Base-by-base conservation (phyloP, 2,329 filamentous ascomycete species). In the Aspergillus sp. region DNA sequence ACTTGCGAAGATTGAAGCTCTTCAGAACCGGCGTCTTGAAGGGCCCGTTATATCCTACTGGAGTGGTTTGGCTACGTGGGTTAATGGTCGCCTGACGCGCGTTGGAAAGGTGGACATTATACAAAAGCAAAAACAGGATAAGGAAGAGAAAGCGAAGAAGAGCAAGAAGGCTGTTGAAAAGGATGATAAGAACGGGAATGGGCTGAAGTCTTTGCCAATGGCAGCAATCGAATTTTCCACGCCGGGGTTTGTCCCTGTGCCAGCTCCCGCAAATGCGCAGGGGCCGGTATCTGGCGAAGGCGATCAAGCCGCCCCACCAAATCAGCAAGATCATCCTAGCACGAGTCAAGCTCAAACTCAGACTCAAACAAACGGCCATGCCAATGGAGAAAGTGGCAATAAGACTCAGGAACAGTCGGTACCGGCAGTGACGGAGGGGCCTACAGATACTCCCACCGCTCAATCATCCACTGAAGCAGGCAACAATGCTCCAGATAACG, bases 1-100 rank as follows among this genome's bases (percentile, higher is more conserved):
- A 52, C 80, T 83, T 54, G 86, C 84, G 37, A 91, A 86, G 69
- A 75, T 97, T 43, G 90, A 91, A 35, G 93, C 91, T 12, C 74
- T 97, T 57, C 87, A 95, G 60, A 88, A 90, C 64, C 82, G 90
- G 43, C 88, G 86, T 44, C 78, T 97, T 7, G 84, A 91, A 46
- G 93, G 93, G 0, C 89, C 93, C 0, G 88, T 96, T 9, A 84
- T 96, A 38, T 88, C 88, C 2, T 91, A 87, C 67, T 96, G 90
- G 85, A 97, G 90, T 66, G 93, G 91, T n/a, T 80, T 88, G 53
- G 87, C 87, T 30, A 82, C 88, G 58, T 91, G 88, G 79, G 78
- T 85, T 47, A 84, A 88, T 59, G 86, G 85, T 20, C 86, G 84
- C 63, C 73, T 90, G 61, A 84, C 81, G 61, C 79, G 81, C 52